Evolutionary conservation across 2,329 filamentous ascomycete species (phyloP), one percentile per base, ranked within the genome.

Genomic region (Rhexocercosporidium sp.): DNA sequence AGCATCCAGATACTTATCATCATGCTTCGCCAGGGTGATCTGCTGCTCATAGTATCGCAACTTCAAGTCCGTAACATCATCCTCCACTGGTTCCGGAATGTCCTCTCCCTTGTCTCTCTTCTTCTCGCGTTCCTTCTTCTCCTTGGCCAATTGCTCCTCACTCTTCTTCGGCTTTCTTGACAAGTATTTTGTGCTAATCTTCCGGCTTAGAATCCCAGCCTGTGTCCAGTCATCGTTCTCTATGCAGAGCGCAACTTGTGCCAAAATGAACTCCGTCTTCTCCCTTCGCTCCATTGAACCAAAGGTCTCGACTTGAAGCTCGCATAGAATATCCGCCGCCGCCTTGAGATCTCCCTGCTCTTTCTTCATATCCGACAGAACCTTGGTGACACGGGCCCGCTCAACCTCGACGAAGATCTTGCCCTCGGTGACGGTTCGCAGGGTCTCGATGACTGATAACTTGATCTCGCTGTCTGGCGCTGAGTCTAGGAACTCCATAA

Each of bases 331-430:
- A 75, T 98, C 95, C 63, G 92, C 91, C 34, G 96, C 96, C 5
- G 93, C 90, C 78, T 92, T 93, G 76, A 97, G 84, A 77, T 99
- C 95, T 71, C 94, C 95, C 81, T 98, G 93, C 72, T 92, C 83
- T 82, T 97, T 97, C 86, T 98, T 98, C 85, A 99, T 98, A 80
- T 97, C 89, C 61, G 96, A 98, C 14, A 99, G 86, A 72, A 97
- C 96, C 78, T 91, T 93, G 75, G 96, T 99, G 68, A 99, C 91
- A 73, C 96, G 92, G 71, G 96, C 96, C 73, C 96, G 90, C 85
- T 99, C 96, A 62, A 99, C 96, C 84, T 99, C 96, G 75, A 99
- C 95, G 77, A 99, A 99, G 79, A 99, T 99, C 91, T 99, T 99
- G 82, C 96, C 96, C 82, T 99, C 96, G 9, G 96, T 99, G 59